A percentile compares a stretch with the other conserved stretches of the same genome.
phyloP scores from a whole-genome alignment of 2,329 filamentous ascomycete species.

The Colletotrichum kahawae region DNA sequence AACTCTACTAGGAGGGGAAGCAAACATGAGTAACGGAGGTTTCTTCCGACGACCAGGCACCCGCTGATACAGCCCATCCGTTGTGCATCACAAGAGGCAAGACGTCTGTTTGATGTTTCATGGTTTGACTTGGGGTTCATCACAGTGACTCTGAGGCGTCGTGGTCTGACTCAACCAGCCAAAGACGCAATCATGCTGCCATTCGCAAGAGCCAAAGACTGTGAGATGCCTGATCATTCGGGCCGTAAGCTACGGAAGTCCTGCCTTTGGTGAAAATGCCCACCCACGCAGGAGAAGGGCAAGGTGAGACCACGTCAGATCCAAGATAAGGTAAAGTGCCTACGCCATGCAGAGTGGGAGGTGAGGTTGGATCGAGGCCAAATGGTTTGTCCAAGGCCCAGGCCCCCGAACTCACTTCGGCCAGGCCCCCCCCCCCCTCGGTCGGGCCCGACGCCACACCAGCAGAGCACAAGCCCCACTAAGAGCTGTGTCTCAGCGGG shows the following conservation, averaged over 20 bases:
- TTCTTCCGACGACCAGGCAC: neutral
- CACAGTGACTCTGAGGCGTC: neutral
- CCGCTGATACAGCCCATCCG: neutral
- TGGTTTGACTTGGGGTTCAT: neutral
- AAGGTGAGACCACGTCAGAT: neutral
- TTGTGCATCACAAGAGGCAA: neutral
- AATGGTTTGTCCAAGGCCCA: neutral
- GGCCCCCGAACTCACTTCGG: neutral
- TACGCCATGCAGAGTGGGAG: neutral
- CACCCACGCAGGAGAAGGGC: neutral
- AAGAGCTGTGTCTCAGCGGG: neutral
- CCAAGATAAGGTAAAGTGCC: neutral
- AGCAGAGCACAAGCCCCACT: neutral
- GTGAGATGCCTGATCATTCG: neutral
- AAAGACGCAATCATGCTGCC: neutral
- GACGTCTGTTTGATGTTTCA: neutral
- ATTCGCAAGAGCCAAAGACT: neutral
- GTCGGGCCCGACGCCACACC: slow-evolving; percentile 4
- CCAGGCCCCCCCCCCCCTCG: neutral
- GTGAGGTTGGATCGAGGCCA: slow-evolving; percentile 3
- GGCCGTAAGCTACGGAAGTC: neutral
- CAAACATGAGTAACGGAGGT: neutral
- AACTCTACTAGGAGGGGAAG: neutral
- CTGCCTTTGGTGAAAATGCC: neutral
- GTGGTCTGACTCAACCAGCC: neutral